phyloP scores from a whole-genome alignment of 495 filamentous ascomycete species.

The Oidiodendron maius region DNA sequence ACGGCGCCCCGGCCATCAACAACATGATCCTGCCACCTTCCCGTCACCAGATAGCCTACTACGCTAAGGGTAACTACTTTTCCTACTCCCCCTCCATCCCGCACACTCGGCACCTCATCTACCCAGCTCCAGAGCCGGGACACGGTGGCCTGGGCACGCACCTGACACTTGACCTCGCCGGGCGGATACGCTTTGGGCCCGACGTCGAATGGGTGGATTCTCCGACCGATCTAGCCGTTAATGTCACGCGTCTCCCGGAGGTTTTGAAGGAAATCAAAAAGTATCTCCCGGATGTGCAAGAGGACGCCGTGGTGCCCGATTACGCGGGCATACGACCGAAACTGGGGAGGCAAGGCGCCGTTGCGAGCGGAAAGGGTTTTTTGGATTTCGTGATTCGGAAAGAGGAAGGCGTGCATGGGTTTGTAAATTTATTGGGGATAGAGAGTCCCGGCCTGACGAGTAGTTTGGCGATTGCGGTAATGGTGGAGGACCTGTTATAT shows the following conservation, averaged over 20 bases:
- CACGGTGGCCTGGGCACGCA: conserved; percentile 87
- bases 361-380: conserved; percentile 58
- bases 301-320: conserved; percentile 63
- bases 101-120: conserved; percentile 68
- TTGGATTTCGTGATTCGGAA: conserved; percentile 79
- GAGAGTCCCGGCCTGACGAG: conserved; percentile 94
- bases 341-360: conserved; percentile 52
- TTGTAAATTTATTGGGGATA: conserved; percentile 88
- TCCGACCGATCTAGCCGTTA: conserved; percentile 39
- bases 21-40: conserved; percentile 70
- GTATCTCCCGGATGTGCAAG: conserved; percentile 71
- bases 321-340: conserved; percentile 93
- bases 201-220: conserved; percentile 90
- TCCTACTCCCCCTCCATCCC: conserved; percentile 66
- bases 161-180: conserved; percentile 83
- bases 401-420: conserved; percentile 80
- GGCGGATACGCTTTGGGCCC: conserved; percentile 84
- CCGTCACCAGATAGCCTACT: conserved; percentile 57
- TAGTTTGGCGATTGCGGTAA: conserved; percentile 80
- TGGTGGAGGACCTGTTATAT: conserved; percentile 73
- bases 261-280: conserved; percentile 68
- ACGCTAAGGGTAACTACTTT: conserved; percentile 95
- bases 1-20: conserved; percentile 66
- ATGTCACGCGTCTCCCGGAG: conserved; percentile 49
- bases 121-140: conserved; percentile 77